Percentiles rank a stretch among this genome's conserved stretches.
phyloP scores from a whole-genome alignment of 2,329 filamentous ascomycete species.

The Ilyonectria sp. region DNA sequence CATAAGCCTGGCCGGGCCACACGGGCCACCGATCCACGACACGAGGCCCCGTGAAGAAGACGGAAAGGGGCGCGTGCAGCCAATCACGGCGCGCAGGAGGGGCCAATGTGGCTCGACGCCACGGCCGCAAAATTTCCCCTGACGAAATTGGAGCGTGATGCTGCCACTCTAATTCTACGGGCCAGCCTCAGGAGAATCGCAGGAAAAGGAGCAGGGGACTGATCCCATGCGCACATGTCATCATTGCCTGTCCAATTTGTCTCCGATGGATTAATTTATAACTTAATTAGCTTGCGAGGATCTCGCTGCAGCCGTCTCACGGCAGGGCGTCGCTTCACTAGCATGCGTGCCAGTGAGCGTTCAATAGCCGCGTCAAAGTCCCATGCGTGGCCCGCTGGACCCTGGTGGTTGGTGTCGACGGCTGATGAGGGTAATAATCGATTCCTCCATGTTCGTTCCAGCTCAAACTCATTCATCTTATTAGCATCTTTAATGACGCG shows the following conservation, averaged over 20 bases:
- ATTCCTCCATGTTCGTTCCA: conserved; percentile 5
- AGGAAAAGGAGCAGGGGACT: background rate
- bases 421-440: conserved; percentile 5
- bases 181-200: background rate
- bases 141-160: conserved; percentile 42
- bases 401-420: conserved; percentile 3
- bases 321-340: background rate
- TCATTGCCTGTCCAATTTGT: background rate
- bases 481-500: background rate
- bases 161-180: conserved; percentile 29
- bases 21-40: conserved; percentile 44
- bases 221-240: background rate
- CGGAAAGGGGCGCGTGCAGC: conserved; percentile 40
- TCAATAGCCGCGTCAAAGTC: background rate
- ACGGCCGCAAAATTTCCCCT: conserved; percentile 41
- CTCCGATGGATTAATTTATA: background rate
- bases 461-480: background rate
- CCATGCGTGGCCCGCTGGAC: background rate
- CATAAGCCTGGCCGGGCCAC: conserved; percentile 13
- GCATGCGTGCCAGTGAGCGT: background rate
- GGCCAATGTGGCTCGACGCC: conserved; percentile 46
- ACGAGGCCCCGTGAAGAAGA: conserved; percentile 43
- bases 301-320: background rate
- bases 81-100: conserved; percentile 41
- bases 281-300: background rate